Conservation (phyloP, 2,329 filamentous ascomycete species). For the Hypoxylon sp. region DNA sequence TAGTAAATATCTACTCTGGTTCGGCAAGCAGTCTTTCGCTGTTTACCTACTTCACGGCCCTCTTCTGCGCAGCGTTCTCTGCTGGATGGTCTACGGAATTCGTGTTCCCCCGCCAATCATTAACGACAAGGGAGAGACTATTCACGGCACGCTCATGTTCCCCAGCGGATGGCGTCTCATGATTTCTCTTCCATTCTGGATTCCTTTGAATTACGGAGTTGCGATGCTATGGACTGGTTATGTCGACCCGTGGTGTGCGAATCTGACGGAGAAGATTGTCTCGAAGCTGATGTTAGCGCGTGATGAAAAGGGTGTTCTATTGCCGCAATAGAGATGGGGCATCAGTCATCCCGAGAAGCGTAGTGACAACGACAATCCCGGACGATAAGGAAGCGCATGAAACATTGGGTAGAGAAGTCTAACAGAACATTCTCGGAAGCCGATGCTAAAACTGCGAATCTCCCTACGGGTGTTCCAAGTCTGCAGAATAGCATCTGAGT, state of each 20-base stretch:
- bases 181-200: conserved; percentile 59
- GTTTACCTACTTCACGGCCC: conserved; percentile 75
- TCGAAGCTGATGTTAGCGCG: conserved; percentile 50
- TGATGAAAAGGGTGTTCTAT: conserved; percentile 52
- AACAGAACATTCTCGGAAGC: neutral
- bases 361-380: conserved; percentile 8
- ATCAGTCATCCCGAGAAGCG: conserved; percentile 18
- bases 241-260: conserved; percentile 66
- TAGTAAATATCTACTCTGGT: conserved; percentile 69
- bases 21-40: conserved; percentile 74
- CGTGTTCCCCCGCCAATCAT: conserved; percentile 54
- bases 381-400: conserved; percentile 11
- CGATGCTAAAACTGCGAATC: neutral
- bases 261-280: conserved; percentile 58
- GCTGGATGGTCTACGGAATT: conserved; percentile 70
- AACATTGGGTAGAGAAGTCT: conserved; percentile 4
- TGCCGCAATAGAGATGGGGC: conserved; percentile 49
- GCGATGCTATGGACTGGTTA: conserved; percentile 66
- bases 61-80: conserved; percentile 69
- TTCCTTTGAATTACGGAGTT: conserved; percentile 61
- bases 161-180: conserved; percentile 56
- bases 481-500: neutral
- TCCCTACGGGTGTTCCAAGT: neutral
- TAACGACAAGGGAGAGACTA: conserved; percentile 55
- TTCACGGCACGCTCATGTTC: conserved; percentile 56